Percentiles rank a stretch among this genome's conserved stretches.
Evolutionary conservation across 306 rosid genomes (phyloP).

Genomic region (Cajanus cajan): DNA sequence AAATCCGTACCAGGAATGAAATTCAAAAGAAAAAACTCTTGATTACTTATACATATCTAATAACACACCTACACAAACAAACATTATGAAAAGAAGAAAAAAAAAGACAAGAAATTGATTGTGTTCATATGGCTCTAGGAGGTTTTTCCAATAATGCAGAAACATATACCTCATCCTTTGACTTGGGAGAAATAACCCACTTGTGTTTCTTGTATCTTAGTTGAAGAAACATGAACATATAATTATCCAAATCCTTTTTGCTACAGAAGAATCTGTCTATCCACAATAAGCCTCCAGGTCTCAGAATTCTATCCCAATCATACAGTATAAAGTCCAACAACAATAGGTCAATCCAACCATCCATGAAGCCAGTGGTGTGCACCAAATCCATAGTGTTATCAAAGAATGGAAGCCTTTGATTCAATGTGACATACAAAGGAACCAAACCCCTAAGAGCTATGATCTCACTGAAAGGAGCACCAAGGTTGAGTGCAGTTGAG

Average conservation of each 20-base stretch:
- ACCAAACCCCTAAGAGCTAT: constrained; percentile 86
- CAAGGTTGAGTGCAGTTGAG: constrained; percentile 77
- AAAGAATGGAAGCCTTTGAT: constrained; percentile 79
- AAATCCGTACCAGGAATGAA: not conserved
- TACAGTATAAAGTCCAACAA: constrained; percentile 73
- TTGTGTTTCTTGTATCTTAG: constrained; percentile 86
- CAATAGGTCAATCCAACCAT: constrained; percentile 86
- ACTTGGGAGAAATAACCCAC: constrained; percentile 75
- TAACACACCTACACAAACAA: not conserved
- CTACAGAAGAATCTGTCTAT: constrained; percentile 77
- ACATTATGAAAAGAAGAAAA: not conserved
- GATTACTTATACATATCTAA: not conserved
- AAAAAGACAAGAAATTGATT: not conserved
- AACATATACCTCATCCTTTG: constrained; percentile 72
- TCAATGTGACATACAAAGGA: constrained; percentile 70
- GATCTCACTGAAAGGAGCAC: constrained; percentile 93
- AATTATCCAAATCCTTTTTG: constrained; percentile 73
- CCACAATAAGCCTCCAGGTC: constrained; percentile 90
- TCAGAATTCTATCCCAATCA: constrained; percentile 86
- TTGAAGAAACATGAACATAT: constrained; percentile 93
- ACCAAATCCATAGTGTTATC: constrained; percentile 91
- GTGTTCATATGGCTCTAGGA: constrained; percentile 74
- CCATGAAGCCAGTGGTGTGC: constrained; percentile 75
- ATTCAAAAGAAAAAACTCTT: not conserved
- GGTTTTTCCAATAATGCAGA: constrained; percentile 94